Conservation (phyloP, 2,329 filamentous ascomycete genomes). For the Paramyrothecium roridum region DNA sequence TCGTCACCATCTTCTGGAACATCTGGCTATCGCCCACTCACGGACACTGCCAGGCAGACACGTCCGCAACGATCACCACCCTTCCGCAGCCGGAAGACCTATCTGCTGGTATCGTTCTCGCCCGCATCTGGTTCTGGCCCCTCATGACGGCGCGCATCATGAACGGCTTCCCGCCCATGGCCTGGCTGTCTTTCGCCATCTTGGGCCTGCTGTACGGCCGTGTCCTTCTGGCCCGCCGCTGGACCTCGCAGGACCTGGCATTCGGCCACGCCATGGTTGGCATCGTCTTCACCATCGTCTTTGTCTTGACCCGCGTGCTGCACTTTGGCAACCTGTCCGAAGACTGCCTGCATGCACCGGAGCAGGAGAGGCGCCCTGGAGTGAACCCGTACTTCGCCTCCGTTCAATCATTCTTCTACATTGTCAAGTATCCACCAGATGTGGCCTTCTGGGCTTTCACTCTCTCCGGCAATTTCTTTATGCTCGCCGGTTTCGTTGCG, state of each 20-base stretch:
- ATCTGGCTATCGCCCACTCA: slow-evolving; percentile 38
- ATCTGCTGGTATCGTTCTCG: slow-evolving; percentile 17
- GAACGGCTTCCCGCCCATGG: slow-evolving; percentile 40
- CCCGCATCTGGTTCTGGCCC: slow-evolving; percentile 38
- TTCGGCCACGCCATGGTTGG: slow-evolving; percentile 24
- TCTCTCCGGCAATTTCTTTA: slow-evolving; percentile 32
- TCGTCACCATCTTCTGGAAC: slow-evolving; percentile 43
- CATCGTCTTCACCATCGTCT: slow-evolving; percentile 29
- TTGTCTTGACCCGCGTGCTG: slow-evolving; percentile 36
- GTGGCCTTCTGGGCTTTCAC: slow-evolving; percentile 41
- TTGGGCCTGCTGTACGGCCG: slow-evolving; percentile 41
- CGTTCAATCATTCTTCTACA: slow-evolving; percentile 39
- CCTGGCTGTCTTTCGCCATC: slow-evolving; percentile 44
- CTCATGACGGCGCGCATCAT: slow-evolving; percentile 23
- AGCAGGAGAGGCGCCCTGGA: slow-evolving; percentile 23
- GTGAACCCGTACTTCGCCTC: slow-evolving; percentile 40
- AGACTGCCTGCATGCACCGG: slow-evolving; percentile 35
- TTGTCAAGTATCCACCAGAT: slow-evolving; percentile 45
- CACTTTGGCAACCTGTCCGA: slow-evolving; percentile 42
- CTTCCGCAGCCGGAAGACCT: not conserved
- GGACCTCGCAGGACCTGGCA: slow-evolving; percentile 19
- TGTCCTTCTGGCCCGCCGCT: slow-evolving; percentile 27
- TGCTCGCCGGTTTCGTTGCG: slow-evolving; percentile 32
- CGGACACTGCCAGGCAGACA: slow-evolving; percentile 27
- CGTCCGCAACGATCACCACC: not conserved